Evolutionary conservation across 306 rosid genomes (phyloP), one percentile per base, ranked within the genome.

Genomic region (Malus sieversii): DNA sequence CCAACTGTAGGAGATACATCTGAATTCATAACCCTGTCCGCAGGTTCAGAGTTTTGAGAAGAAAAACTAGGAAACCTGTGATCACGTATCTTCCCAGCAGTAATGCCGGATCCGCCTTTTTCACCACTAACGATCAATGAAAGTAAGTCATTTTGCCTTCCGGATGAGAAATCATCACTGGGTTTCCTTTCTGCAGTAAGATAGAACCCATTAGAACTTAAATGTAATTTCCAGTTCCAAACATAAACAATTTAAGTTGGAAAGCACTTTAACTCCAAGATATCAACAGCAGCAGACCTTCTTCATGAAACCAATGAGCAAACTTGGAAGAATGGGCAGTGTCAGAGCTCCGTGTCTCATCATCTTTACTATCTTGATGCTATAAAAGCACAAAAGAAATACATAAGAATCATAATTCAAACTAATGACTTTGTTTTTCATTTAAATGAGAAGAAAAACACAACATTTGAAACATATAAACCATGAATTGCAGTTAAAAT

Each of bases 271-370:
- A 77, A 80, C 74, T 22, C 65, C 69, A 68, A 72, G 25, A 74
- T 44, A 71, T 67, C 5, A 29, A 77, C 27, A 16, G n/a, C 60
- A 33, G 75, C 83, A 69, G 66, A 96, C 99, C 99, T 85, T 96
- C 99, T 85, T 96, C 94, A 70, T 82, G 74, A 84, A 96, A 96
- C 98, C 91, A 96, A 69, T 66, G 91, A 77, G 98, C 97, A 81
- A 96, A 92, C 82, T 88, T 96, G 38, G 99, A 96, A 79, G 97
- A 87, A 32, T 92, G 91, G 66, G 76, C 72, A 62, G 82, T 79
- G 66, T 84, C 88, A 61, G 91, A 86, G 80, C 86, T 82, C 86
- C 78, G 79, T 59, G 87, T 70, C 72, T 87, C 94, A 30, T 87
- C 93, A 72, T 53, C 90, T 87, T 82, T 82, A 52, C 44, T 70